Evolutionary conservation across 352 stramenopile genomes (phyloP).

Genomic region (Phytopythium montanum): DNA sequence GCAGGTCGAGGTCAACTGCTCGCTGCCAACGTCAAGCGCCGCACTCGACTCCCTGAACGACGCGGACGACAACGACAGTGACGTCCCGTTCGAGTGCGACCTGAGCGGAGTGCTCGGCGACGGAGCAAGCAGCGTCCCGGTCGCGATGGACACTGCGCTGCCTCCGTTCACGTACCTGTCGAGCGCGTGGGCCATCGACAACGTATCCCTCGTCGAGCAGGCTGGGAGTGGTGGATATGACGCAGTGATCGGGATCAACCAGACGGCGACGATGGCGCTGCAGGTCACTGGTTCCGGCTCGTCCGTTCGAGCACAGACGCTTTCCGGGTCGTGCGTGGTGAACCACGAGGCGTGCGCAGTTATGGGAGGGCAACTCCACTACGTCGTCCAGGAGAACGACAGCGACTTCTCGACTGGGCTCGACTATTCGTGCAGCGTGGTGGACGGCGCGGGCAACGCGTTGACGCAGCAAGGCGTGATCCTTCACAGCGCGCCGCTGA

Average conservation of each 20-base stretch:
- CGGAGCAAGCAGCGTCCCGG: background rate
- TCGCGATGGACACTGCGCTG: conserved; percentile 3
- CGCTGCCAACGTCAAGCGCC: conserved; percentile 4
- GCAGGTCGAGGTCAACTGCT: conserved; percentile 7
- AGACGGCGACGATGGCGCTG: conserved; percentile 3
- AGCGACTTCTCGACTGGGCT: conserved; percentile 31
- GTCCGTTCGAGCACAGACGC: conserved; percentile 7
- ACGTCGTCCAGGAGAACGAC: conserved; percentile 40
- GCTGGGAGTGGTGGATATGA: too few relatives aligned
- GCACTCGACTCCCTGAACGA: conserved; percentile 2
- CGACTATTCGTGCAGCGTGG: conserved; percentile 25
- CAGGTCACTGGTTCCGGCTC: conserved; percentile 2
- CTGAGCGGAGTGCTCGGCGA: background rate
- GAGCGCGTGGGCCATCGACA: conserved; percentile 7
- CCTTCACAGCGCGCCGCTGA: conserved; percentile 16
- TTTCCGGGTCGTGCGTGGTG: conserved; percentile 27
- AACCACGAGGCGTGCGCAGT: conserved; percentile 32
- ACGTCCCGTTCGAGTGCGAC: conserved; percentile 2
- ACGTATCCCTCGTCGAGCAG: conserved; percentile 2
- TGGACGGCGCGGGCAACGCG: conserved; percentile 24
- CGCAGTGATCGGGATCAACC: conserved; percentile 1
- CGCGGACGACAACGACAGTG: background rate
- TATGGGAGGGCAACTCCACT: conserved; percentile 22
- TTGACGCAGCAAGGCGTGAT: conserved; percentile 22
- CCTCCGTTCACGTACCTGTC: conserved; percentile 9